Evolutionary conservation across 768 basidiomycete species (phyloP), one percentile per base, ranked within the genome.

Genomic region (Lactarius akahatsu): DNA sequence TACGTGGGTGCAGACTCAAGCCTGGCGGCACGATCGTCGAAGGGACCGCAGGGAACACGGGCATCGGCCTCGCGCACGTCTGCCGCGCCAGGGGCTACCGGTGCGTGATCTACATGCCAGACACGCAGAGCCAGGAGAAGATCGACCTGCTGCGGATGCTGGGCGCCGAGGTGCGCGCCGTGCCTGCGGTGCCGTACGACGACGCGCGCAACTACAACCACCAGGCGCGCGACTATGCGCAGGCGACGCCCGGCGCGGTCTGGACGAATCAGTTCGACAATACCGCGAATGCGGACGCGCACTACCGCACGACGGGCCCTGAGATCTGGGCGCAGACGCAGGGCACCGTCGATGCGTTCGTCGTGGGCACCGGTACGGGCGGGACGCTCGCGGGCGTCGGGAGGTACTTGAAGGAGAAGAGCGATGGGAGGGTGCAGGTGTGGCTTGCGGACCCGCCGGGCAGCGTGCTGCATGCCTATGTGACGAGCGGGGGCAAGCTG

Each of bases 241-340:
- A 84, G 47, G 78, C 80, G 18, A 75, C 89, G 28, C 78, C 81
- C 1, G 97, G 97, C 74, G 89, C 94, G 11, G 85, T 98, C 64
- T 98, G 97, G 96, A 98, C 94, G 9, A 85, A 99, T 79, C 97
- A 99, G 77, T 98, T 99, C 73, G 96, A 98, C 79, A 98, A 98
- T 78, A 86, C 82, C 30, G 94, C 96, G 23, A 99, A 99, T 74
- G 86, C 96, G 18, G 72, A 87, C 26, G 89, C 88, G 23, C 97
- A 99, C 75, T 97, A 96, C 76, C 74, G 80, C 45, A 86, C 94
- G 4, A 99, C 96, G 4, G 97, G 96, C 0, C 97, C 97, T 0
- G 97, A 99, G 78, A 96, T 99, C 61, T 97, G 94, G 94, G 85
- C 86, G 61, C 96, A 98, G 76, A 94, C 87, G 2, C 71, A 80